Percentiles rank a stretch among this genome's conserved stretches.
These are phyloP conservation scores for Fusarium heterosporum DNA, from an alignment of 2,329 filamentous ascomycete genomes.

Conservation along the genomic window DNA sequence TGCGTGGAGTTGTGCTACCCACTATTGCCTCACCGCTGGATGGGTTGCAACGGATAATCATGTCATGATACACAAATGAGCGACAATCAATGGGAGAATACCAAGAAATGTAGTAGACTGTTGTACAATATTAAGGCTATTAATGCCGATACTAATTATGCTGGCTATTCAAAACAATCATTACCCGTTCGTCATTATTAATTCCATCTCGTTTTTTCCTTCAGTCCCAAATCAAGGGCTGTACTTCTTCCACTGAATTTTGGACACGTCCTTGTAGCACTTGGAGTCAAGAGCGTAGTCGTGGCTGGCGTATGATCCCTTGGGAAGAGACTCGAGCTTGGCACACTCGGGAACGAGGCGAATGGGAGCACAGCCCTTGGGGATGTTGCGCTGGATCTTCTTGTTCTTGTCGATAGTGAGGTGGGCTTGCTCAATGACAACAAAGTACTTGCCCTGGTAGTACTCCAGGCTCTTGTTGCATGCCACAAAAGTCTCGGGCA, in stretches of 20 bases:
- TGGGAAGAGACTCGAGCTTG: slow-evolving; percentile 51
- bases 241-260: slow-evolving; percentile 46
- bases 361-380: slow-evolving; percentile 56
- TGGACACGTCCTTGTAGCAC: slow-evolving; percentile 57
- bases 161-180: slow-evolving; percentile 31
- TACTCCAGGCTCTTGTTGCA: slow-evolving; percentile 58
- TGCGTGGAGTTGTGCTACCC: slow-evolving; percentile 10
- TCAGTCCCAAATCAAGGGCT: slow-evolving; percentile 19
- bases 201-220: slow-evolving; percentile 11
- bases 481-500: slow-evolving; percentile 55
- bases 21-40: slow-evolving; percentile 16
- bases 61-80: neutral
- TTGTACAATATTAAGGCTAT: slow-evolving; percentile 37
- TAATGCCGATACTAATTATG: slow-evolving; percentile 23
- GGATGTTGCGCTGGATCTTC: slow-evolving; percentile 43
- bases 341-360: slow-evolving; percentile 59
- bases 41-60: neutral
- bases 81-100: neutral
- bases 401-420: slow-evolving; percentile 40
- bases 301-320: slow-evolving; percentile 54
- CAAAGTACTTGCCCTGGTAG: slow-evolving; percentile 53
- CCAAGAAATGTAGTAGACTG: slow-evolving; percentile 2
- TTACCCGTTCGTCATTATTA: slow-evolving; percentile 37
- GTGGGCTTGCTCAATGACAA: slow-evolving; percentile 55
- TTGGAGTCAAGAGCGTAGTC: slow-evolving; percentile 52